A percentile compares a stretch with the other conserved stretches of the same genome.
These are phyloP conservation scores for Amoebophrya sp. DNA, from an alignment of 169 alveolate genomes.

Conservation along the genomic window DNA sequence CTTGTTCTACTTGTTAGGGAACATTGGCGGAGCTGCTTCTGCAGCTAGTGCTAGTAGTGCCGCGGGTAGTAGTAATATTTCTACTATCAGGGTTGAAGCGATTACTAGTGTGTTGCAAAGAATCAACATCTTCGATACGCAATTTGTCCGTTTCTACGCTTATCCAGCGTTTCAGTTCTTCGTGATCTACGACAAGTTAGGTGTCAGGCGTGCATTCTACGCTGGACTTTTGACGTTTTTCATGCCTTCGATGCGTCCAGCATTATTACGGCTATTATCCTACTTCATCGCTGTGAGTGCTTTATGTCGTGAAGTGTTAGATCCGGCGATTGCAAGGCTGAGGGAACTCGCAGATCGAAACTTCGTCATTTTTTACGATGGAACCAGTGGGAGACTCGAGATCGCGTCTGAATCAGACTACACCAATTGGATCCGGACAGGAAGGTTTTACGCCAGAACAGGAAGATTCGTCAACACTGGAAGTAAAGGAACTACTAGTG, in stretches of 20 bases:
- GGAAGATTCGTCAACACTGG: too few relatives aligned
- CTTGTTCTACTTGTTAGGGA: neutral
- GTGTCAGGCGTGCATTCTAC: neutral
- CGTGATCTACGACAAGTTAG: neutral
- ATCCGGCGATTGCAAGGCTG: neutral
- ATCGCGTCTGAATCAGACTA: neutral
- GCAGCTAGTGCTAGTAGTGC: neutral
- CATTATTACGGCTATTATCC: neutral
- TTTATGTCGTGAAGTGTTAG: neutral
- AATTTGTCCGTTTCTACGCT: too few relatives aligned
- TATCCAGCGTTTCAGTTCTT: neutral
- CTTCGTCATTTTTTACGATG: neutral
- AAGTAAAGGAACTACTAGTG: too few relatives aligned
- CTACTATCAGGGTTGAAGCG: too few relatives aligned
- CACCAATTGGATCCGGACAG: neutral
- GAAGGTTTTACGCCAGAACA: too few relatives aligned
- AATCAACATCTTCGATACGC: too few relatives aligned
- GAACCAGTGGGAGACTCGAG: neutral
- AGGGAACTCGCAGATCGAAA: neutral
- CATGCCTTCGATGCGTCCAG: neutral
- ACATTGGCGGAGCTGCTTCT: neutral
- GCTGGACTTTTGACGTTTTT: neutral
- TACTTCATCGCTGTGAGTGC: neutral
- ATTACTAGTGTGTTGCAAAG: too few relatives aligned
- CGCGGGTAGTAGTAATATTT: too few relatives aligned